Evolutionary conservation across 352 stramenopile species (phyloP), one percentile per base, ranked within the genome.

Genomic region (Phytopythium ostracodes): DNA sequence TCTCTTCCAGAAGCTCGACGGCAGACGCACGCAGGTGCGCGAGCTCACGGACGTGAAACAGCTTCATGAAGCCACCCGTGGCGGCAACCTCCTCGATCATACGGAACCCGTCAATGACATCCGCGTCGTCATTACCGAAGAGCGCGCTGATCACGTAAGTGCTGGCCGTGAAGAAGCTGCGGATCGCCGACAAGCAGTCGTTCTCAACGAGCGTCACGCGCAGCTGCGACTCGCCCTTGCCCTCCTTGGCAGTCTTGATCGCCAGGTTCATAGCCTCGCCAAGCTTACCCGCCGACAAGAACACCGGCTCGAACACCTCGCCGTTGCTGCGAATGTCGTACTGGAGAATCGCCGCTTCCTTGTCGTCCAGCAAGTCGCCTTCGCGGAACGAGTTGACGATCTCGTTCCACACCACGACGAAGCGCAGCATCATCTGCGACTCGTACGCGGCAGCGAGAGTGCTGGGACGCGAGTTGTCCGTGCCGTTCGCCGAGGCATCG

Each of bases 261-360:
- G 76, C 73, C 33, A 92, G 59, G 18, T 77, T 67, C 67, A 95
- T 81, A 0, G 84, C 87, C 61, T 95, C 84, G 5, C 72, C 79
- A n/a, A 95, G 64, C 64, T 94, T 95, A 22, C 87, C 87, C 35
- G 87, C 87, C 20, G 87, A 94, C 25, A 95, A 60, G 60, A 95
- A 95, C 5, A 95, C 84, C 0, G 87, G 87, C 60, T 95, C 87
- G 49, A 92, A 94, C 29, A 95, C 87, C 64, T 92, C 83, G 9
- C 87, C 87, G 15, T 86, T 92, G 66, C 84, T 92, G 49, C 81
- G 84, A 31, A 95, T 94, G 64, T 94, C 82, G 57, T 92, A 92
- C 65, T 92, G 82, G 38, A 92, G 60, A 31, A 92, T 89, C 10
- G 82, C 81, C 2, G 82, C 82, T 56, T 92, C 82, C 58, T 90